Conservation (phyloP, 495 filamentous ascomycete species). For the Penicillium maclennaniae region DNA sequence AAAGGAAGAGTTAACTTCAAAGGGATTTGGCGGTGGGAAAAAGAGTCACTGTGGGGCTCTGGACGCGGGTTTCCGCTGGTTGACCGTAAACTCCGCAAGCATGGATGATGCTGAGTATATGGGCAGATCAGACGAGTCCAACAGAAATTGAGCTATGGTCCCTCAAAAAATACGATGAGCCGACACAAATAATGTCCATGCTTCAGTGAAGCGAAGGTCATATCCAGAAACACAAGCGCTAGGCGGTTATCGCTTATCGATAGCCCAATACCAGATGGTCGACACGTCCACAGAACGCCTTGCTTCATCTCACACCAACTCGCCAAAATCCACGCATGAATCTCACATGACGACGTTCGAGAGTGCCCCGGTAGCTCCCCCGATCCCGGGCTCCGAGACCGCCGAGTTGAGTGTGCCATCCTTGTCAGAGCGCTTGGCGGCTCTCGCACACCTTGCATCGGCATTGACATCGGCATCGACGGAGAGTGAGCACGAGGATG, state of each 20-base stretch:
- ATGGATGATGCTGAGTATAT: background rate
- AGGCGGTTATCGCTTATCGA: conserved; percentile 21
- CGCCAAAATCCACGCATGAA: background rate
- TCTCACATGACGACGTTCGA: background rate
- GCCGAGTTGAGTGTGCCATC: conserved; percentile 1
- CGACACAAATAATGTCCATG: background rate
- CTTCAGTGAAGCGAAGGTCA: background rate
- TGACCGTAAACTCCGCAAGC: background rate
- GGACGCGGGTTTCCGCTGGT: background rate
- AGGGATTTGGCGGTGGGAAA: conserved; percentile 28
- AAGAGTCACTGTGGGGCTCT: conserved; percentile 22
- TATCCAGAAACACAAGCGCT: conserved; percentile 10
- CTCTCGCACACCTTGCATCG: conserved; percentile 22
- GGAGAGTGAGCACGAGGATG: conserved; percentile 2
- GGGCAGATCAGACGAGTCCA: background rate
- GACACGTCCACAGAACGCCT: background rate
- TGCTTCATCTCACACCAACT: background rate
- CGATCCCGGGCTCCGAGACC: background rate
- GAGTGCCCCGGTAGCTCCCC: background rate
- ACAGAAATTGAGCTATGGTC: too few relatives aligned
- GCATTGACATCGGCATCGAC: conserved; percentile 13
- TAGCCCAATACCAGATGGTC: background rate
- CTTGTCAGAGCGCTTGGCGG: conserved; percentile 25
- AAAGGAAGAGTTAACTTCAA: conserved; percentile 1
- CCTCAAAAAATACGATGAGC: background rate